Base-by-base conservation (phyloP, 192 early-diverging fungal genomes). In the Ambispora gerdemannii region DNA sequence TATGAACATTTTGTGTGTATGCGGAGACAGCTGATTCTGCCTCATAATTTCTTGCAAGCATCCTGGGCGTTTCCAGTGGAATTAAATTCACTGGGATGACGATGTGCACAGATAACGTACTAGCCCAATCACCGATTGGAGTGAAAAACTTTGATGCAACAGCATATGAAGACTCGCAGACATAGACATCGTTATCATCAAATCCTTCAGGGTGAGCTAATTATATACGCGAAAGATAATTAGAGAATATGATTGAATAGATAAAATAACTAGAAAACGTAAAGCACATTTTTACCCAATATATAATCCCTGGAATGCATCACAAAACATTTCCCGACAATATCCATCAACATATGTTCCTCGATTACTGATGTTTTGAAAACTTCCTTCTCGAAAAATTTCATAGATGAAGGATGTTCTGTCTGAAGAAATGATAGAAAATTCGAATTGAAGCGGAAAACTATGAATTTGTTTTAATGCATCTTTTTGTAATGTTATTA, bases 341-440 rank as follows among this genome's bases (percentile, higher is more conserved):
- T 73, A 1, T 74, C 50, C 50, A 30, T 60, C 67, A 77, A 74
- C 24, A 74, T 70, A 56, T 65, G 74, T 51, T 77, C 72, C 72
- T 70, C 71, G 28, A 74, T 73, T 31, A 72, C 76, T 50, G 76
- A 74, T 4, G 72, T 55, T 66, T 77, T 77, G 56, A 77, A 53
- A 17, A 77, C 76, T 60, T 77, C 76, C 38, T 74, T 71, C 25
- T 77, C 76, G 36, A 72, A 77, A 27, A 77, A 77, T 15, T 35
- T 72, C 49, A 74, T 70, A 35, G 72, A 72, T 66, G 72, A 72
- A 38, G 68, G 72, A 55, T 77, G 76, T 3, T 74, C 43, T n/a
- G 56, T 77, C 22, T 77, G 72, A 43, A 43, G 15, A 43, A 43
- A 10, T 15, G 38, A 43, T 43, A 43, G 38, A 43, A 43, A 43